phyloP scores from a whole-genome alignment of 148 eudicot species.

The Camellia sinensis region DNA sequence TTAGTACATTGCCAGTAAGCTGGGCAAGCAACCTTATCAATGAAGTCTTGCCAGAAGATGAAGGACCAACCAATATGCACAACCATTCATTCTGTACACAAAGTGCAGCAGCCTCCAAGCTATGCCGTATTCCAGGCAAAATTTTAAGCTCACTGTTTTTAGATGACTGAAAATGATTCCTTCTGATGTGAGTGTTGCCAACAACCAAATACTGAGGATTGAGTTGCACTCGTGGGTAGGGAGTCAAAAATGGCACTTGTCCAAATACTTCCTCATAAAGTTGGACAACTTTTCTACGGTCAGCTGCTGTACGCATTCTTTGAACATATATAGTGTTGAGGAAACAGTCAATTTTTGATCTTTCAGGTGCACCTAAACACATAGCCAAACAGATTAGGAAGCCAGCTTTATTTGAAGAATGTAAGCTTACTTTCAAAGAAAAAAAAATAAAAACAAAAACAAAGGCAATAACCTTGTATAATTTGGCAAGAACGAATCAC shows the following conservation, averaged over 20 bases:
- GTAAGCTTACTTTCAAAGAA: background rate
- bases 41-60: slow-evolving; percentile 93
- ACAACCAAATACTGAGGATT: slow-evolving; percentile 53
- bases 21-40: slow-evolving; percentile 75
- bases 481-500: slow-evolving; percentile 88
- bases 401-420: background rate
- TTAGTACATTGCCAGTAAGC: slow-evolving; percentile 77
- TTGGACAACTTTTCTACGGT: slow-evolving; percentile 62
- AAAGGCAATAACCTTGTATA: slow-evolving; percentile 51
- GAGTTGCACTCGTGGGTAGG: slow-evolving; percentile 68
- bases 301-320: slow-evolving; percentile 86
- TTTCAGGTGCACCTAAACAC: slow-evolving; percentile 54
- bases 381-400: slow-evolving; percentile 5
- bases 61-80: slow-evolving; percentile 84
- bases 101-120: slow-evolving; percentile 74
- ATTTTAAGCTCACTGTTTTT: slow-evolving; percentile 57
- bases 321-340: slow-evolving; percentile 77
- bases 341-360: slow-evolving; percentile 55
- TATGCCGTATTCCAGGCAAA: slow-evolving; percentile 63
- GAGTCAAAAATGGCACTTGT: slow-evolving; percentile 50
- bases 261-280: slow-evolving; percentile 74
- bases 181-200: slow-evolving; percentile 53
- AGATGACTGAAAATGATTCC: slow-evolving; percentile 44
- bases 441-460: background rate
- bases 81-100: slow-evolving; percentile 83